A percentile compares a stretch with the other conserved stretches of the same genome.
phyloP scores from a whole-genome alignment of 2,329 filamentous ascomycete species.

The Penicillium crustosum region DNA sequence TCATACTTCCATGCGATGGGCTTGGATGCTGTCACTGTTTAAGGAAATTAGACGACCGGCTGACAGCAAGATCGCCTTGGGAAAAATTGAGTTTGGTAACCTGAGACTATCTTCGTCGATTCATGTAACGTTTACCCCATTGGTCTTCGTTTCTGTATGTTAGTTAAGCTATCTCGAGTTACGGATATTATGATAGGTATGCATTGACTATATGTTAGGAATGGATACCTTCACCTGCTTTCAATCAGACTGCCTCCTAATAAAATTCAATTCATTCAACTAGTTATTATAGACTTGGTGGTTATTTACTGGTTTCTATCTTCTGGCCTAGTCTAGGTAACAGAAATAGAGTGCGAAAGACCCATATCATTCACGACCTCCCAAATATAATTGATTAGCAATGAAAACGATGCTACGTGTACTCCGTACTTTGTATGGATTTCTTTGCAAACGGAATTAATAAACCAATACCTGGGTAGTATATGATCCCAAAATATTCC shows the following conservation, averaged over 20 bases:
- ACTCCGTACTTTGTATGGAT: too few species aligned
- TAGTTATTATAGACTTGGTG: accelerated
- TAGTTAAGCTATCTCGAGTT: neutral
- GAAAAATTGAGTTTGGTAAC: neutral
- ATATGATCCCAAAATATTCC: neutral
- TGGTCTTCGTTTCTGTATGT: neutral
- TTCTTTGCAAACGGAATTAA: constrained; percentile 10
- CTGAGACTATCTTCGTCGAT: neutral
- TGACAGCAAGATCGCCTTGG: neutral
- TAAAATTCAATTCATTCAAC: neutral
- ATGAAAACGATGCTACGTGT: neutral
- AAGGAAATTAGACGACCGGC: neutral
- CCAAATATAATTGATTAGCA: neutral
- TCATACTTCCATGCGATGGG: constrained; percentile 7
- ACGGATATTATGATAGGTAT: neutral
- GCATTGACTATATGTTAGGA: neutral
- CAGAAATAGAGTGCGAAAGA: too few species aligned
- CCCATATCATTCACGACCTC: too few species aligned
- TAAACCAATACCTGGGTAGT: neutral
- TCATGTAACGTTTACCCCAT: neutral
- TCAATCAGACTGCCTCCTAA: neutral
- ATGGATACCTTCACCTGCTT: neutral
- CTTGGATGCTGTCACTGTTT: neutral
- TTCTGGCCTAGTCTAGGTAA: too few species aligned
- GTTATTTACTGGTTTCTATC: neutral